Base-by-base conservation (phyloP, 805 yeast species). In the Sugiyamaella smithiae region DNA sequence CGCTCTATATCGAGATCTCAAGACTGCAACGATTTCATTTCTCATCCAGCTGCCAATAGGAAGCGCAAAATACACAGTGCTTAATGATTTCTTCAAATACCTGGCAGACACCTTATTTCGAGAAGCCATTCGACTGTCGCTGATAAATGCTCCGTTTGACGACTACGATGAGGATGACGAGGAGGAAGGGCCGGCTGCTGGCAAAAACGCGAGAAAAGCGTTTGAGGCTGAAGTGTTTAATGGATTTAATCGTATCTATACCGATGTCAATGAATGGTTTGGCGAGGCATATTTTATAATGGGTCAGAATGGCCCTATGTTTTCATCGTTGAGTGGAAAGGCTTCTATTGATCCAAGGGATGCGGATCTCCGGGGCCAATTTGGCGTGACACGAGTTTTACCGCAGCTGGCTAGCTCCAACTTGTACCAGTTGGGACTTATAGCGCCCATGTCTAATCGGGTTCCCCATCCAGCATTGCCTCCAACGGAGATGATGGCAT, bases 181-280 rank as follows among this genome's bases (percentile, higher is more conserved):
- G 4, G 46, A 37, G 14, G 38, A n/a, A 6, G 45, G 24, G 14
- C 32, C 33, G 23, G 31, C 41, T 12, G 45, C 24, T 7, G 26
- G 25, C 6, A 23, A 32, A 19, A 43, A 42, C 11, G 33, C 40
- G 14, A 40, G 5, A 5, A 28, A 26, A 20, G 50, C 45, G 20
- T 58, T 57, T 33, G 62, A 60, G 38, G 43, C 41, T 8, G 64
- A 60, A 16, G 49, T 55, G 8, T 38, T 53, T 44, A 55, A 45
- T 23, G 66, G 64, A 5, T 62, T 62, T 54, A 52, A 55, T 11
- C 51, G 55, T 6, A 53, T 67, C 25, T 56, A 85, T 69, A 75
- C 82, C 56, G 82, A 78, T 57, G 84, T 85, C 69, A 80, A 78
- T 57, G 82, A 85, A 58, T 87, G 93, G 90, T 88, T 88, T 61